phyloP scores from a whole-genome alignment of 257 asterid species.

The Eucommia ulmoides region DNA sequence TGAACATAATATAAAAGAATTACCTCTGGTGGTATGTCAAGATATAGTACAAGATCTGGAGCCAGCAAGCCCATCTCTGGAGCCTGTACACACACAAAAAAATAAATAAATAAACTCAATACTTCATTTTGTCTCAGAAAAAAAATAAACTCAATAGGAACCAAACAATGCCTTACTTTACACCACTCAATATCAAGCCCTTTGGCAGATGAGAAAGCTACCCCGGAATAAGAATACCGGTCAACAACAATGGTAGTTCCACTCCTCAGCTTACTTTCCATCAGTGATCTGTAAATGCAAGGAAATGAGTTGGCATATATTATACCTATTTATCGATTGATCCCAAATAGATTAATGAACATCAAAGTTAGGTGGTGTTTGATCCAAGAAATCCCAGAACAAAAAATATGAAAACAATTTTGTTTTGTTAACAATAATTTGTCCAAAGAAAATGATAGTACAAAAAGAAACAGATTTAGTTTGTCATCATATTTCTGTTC shows the following conservation, averaged over 20 bases:
- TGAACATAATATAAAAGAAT: neutral
- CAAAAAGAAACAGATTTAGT: too few relatives aligned
- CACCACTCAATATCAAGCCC: slow-evolving; percentile 84
- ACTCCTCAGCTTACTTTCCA: slow-evolving; percentile 74
- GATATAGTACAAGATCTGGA: slow-evolving; percentile 86
- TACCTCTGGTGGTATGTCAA: slow-evolving; percentile 94
- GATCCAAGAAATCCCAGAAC: too few relatives aligned
- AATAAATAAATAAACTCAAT: too few relatives aligned
- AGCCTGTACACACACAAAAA: slow-evolving; percentile 39
- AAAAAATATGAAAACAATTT: too few relatives aligned
- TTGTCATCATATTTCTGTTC: too few relatives aligned
- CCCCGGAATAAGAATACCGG: slow-evolving; percentile 86
- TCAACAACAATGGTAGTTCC: slow-evolving; percentile 75
- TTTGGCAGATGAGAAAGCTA: slow-evolving; percentile 89
- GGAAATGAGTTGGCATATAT: too few relatives aligned
- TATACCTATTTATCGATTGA: too few relatives aligned
- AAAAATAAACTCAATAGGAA: neutral
- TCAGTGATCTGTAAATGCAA: slow-evolving; percentile 47
- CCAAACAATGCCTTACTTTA: slow-evolving; percentile 37
- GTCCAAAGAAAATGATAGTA: too few relatives aligned
- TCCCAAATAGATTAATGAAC: too few relatives aligned
- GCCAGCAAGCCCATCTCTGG: slow-evolving; percentile 85
- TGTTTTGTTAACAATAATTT: too few relatives aligned
- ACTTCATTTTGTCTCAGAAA: neutral
- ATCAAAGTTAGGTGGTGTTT: too few relatives aligned